phyloP scores from a whole-genome alignment of 2,329 filamentous ascomycete species.

The Microcyclospora pomicola region DNA sequence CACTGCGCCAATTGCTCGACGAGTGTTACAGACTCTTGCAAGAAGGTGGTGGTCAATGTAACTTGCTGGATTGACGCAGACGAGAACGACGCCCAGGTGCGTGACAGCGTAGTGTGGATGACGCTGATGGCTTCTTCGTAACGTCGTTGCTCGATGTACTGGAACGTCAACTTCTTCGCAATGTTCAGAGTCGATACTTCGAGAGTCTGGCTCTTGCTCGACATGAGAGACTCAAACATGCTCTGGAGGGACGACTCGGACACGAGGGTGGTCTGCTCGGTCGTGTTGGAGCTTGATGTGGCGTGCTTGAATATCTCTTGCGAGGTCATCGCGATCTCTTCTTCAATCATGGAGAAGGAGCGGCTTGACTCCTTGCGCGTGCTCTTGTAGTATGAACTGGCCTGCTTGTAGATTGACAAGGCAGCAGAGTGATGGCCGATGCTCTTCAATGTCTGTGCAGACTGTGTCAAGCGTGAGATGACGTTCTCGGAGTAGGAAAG shows the following conservation, averaged over 20 bases:
- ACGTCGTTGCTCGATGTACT: conserved; percentile 34
- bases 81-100: conserved; percentile 35
- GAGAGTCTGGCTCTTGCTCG: conserved; percentile 24
- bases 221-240: conserved; percentile 29
- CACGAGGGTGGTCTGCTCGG: conserved; percentile 23
- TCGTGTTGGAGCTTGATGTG: conserved; percentile 13
- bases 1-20: conserved; percentile 34
- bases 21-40: conserved; percentile 34
- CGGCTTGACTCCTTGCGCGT: conserved; percentile 19
- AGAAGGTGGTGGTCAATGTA: conserved; percentile 27
- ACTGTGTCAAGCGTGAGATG: conserved; percentile 21
- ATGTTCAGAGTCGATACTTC: conserved; percentile 29
- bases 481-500: conserved; percentile 14
- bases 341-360: conserved; percentile 30
- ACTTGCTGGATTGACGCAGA: conserved; percentile 28
- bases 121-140: conserved; percentile 34
- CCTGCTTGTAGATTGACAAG: conserved; percentile 34
- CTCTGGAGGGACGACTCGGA: conserved; percentile 32
- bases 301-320: conserved; percentile 29
- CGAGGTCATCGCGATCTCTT: conserved; percentile 29
- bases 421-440: conserved; percentile 33
- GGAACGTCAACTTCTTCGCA: conserved; percentile 25
- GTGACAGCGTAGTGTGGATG: conserved; percentile 32
- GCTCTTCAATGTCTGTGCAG: conserved; percentile 33
- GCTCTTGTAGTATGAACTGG: conserved; percentile 22